Evolutionary conservation across 2,329 filamentous ascomycete genomes (phyloP), one percentile per base, ranked within the genome.

Genomic region (Talaromyces piceae): DNA sequence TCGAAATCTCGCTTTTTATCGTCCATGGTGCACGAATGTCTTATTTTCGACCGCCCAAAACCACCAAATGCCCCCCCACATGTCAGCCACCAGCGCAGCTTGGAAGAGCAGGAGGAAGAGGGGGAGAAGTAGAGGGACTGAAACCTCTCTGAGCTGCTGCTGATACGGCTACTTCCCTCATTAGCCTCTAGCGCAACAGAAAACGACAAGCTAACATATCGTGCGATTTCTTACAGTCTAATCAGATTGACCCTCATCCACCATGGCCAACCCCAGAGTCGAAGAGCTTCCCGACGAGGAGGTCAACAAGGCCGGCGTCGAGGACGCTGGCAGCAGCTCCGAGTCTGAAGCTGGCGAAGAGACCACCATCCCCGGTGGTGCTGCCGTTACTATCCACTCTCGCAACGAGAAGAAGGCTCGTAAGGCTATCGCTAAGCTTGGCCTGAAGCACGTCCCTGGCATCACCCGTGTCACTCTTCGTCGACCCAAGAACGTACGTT

Each of bases 331-430:
- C 60, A 70, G 67, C 61, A 70, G 68, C 62, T 77, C 74, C 54
- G 75, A 77, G 59, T 76, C 74, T 52, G 75, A 77, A 59, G 67
- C 65, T 58, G 74, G 69, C 52, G 78, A 77, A 57, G 81, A 84
- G 69, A 73, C 78, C 64, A 78, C 74, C 71, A 83, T 86, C 64
- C 89, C 91, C 70, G 86, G 87, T 62, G 93, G 91, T 69, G 88
- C 90, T 67, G 83, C 86, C 59, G 87, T 91, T 68, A 83, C 93
- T 66, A 86, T 98, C 69, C 91, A 97, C 83, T 95, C 89, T 71
- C 90, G 93, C 75, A 97, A 97, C 79, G 93, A 98, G 87, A 98
- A 98, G 88, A 98, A 98, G 86, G 94, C 93, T 66, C 87, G 93
- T 78, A 98, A 98, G 84, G 90, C 91, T 68, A 95, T 98, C 72